These are phyloP conservation scores for Kappamyces sp. DNA, from an alignment of 192 early-diverging fungal genomes.

Conservation along the genomic window DNA sequence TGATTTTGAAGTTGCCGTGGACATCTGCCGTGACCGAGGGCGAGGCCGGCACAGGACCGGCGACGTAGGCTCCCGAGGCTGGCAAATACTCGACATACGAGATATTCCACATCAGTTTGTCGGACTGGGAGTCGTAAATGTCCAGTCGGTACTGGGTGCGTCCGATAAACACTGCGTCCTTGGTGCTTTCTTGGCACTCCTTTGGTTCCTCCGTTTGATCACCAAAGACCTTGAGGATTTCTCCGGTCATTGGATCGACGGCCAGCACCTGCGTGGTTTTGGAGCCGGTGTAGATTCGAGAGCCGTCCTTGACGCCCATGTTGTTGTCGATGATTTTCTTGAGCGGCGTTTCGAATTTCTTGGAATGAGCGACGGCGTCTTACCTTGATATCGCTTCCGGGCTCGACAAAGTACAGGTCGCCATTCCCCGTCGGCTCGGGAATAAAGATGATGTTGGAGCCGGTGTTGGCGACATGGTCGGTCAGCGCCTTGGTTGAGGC, in stretches of 20 bases:
- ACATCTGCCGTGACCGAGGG: no score
- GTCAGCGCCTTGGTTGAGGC: not conserved
- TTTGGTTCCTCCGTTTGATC: constrained; percentile 21
- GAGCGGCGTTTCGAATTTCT: constrained; percentile 64
- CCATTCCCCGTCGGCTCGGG: constrained; percentile 69
- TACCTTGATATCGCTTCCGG: constrained; percentile 54
- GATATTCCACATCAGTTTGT: constrained; percentile 26
- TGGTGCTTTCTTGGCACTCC: not conserved
- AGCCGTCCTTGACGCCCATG: constrained; percentile 45
- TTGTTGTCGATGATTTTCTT: constrained; percentile 62
- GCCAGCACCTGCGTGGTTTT: constrained; percentile 64
- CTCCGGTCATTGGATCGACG: constrained; percentile 61
- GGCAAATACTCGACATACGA: not conserved
- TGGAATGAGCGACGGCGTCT: constrained; percentile 5
- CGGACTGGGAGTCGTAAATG: constrained; percentile 40
- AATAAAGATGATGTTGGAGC: constrained; percentile 51
- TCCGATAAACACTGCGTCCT: constrained; percentile 19
- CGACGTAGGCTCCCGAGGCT: no score
- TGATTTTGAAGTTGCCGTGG: no score
- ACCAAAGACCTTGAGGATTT: constrained; percentile 53
- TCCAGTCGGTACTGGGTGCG: constrained; percentile 50
- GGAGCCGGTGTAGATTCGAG: constrained; percentile 57
- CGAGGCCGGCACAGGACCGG: no score
- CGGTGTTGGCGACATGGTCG: constrained; percentile 15
- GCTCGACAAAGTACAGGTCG: constrained; percentile 53